Evolutionary conservation across 768 basidiomycete species (phyloP), one percentile per base, ranked within the genome.

Genomic region (Trametes gibbosa): DNA sequence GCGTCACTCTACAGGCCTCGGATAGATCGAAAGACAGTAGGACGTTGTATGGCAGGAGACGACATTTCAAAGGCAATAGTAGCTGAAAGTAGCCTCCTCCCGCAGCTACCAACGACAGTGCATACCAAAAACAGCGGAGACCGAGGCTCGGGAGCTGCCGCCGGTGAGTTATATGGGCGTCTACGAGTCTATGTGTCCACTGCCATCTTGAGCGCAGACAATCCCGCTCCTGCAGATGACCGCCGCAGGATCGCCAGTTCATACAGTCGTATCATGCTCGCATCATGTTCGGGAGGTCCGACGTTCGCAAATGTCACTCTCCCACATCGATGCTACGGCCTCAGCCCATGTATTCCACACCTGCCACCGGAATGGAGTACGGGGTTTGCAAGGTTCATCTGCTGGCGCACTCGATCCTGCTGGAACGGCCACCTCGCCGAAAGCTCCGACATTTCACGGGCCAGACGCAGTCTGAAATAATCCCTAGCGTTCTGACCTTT

Each of bases 211-310:
- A 53, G 60, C 40, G n/a, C 12, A 51, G 60, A 57, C 52, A 60
- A 60, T 54, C 58, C 29, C 50, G 32, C 45, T 41, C 19, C 54
- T 40, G n/a, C 59, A 23, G 50, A 46, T 56, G 53, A 53, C 21
- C 50, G 6, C 37, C 6, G 29, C 13, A 52, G 27, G 50, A 47
- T 57, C 60, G 49, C 21, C 55, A 23, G 41, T 27, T 25, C 37
- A 47, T 47, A 47, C 37, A 19, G 13, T 23, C 59, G 59, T 55
- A 60, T 61, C 53, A 62, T 62, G 45, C 12, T 57, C 60, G 60
- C 51, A 62, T 57, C 50, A 62, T 53, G 39, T 46, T 62, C 60
- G 60, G 60, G 23, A 39, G 51, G 45, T 16, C 23, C 10, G 29
- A n/a, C 24, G 7, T 7, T 27, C 21, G 24, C 23, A 24, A 24